Conservation (phyloP, 2,329 filamentous ascomycete species). For the Exophiala viscosa region DNA sequence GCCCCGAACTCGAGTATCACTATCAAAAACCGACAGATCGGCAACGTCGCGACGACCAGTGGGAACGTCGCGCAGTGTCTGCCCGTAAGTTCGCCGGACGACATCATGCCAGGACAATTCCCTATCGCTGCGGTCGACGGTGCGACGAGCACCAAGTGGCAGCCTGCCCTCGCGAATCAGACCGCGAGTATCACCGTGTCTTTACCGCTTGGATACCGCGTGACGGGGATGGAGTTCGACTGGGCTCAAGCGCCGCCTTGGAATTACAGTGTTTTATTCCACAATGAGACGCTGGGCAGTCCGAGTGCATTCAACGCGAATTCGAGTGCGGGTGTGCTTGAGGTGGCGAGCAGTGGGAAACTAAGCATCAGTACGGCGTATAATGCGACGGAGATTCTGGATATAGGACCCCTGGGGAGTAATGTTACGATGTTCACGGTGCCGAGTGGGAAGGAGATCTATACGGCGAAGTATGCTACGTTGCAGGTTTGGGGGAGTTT, state of each 20-base stretch:
- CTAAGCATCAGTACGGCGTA: constrained; percentile 40
- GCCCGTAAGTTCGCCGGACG: constrained; percentile 46
- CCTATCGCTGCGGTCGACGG: constrained; percentile 65
- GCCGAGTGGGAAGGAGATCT: constrained; percentile 29
- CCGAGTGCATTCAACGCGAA: constrained; percentile 21
- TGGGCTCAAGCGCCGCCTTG: constrained; percentile 57
- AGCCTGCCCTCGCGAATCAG: constrained; percentile 51
- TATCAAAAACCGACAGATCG: constrained; percentile 57
- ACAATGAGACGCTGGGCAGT: constrained; percentile 42
- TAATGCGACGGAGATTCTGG: constrained; percentile 33
- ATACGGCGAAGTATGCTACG: constrained; percentile 40
- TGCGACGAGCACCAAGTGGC: constrained; percentile 64
- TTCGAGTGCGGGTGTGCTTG: constrained; percentile 4
- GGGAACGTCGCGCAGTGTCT: constrained; percentile 65
- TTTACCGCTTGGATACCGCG: constrained; percentile 36
- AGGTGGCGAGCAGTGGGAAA: constrained; percentile 30
- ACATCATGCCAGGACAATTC: constrained; percentile 63
- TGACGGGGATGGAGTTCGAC: constrained; percentile 54
- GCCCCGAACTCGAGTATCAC: constrained; percentile 49
- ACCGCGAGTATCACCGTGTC: constrained; percentile 57
- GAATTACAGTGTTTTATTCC: constrained; percentile 54
- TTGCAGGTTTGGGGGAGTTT: constrained; percentile 40
- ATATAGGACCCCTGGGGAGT: constrained; percentile 36
- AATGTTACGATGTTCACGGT: constrained; percentile 38
- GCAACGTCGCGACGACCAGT: constrained; percentile 50